Percentiles rank a stretch among this genome's conserved stretches.
These are phyloP conservation scores for Cercospora sp. DNA, from an alignment of 2,329 filamentous ascomycete genomes.

Conservation along the genomic window DNA sequence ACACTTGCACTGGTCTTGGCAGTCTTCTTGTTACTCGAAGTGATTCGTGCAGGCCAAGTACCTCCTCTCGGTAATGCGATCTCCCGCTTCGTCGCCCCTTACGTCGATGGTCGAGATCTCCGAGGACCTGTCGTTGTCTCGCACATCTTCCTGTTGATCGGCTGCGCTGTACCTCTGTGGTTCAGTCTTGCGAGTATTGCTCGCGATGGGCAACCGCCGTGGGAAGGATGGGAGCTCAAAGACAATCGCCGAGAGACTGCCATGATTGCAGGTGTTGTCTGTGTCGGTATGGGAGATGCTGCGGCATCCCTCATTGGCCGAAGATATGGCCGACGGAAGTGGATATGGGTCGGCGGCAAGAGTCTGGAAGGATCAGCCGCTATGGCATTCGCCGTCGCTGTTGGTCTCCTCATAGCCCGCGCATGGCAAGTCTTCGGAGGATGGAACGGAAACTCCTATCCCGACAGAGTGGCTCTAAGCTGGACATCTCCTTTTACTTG, in stretches of 20 bases:
- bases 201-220: constrained; percentile 56
- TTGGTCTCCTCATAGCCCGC: constrained; percentile 69
- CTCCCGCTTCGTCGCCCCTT: constrained; percentile 83
- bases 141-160: constrained; percentile 92
- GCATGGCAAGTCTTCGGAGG: constrained; percentile 74
- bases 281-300: constrained; percentile 92
- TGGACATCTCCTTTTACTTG: constrained; percentile 8
- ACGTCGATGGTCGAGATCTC: constrained; percentile 90
- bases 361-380: constrained; percentile 83
- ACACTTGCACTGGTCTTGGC: constrained; percentile 77
- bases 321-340: constrained; percentile 82
- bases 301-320: constrained; percentile 88
- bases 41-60: constrained; percentile 86
- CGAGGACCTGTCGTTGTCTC: constrained; percentile 92
- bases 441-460: constrained; percentile 53
- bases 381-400: constrained; percentile 76
- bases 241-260: constrained; percentile 66
- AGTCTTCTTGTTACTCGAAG: constrained; percentile 83
- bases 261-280: constrained; percentile 90
- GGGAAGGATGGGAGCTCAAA: constrained; percentile 71
- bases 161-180: constrained; percentile 94
- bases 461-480: constrained; percentile 12
- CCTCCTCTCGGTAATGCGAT: constrained; percentile 85
- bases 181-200: constrained; percentile 71
- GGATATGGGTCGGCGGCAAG: constrained; percentile 96